Evolutionary conservation across 2,329 filamentous ascomycete species (phyloP).

Genomic region (Cryphonectria carpinicola): DNA sequence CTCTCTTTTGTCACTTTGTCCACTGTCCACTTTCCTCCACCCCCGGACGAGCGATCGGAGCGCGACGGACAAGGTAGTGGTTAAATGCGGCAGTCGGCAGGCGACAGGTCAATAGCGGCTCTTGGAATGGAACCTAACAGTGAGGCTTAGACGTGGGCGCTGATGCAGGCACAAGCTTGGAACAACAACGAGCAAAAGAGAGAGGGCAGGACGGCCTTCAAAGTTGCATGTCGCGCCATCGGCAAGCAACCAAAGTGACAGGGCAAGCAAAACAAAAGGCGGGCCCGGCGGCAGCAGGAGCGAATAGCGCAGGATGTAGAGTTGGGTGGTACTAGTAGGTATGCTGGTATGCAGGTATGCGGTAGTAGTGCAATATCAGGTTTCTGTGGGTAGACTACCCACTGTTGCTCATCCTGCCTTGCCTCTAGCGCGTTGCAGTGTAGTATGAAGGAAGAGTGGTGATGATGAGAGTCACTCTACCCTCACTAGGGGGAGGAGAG

Average conservation of each 20-base stretch:
- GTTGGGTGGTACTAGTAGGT: neutral
- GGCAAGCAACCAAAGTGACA: neutral
- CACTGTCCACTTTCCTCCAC: neutral
- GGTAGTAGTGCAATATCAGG: slow-evolving; percentile 2
- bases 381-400: slow-evolving; percentile 9
- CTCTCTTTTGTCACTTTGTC: slow-evolving; percentile 17
- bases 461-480: neutral
- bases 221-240: slow-evolving; percentile 6
- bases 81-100: slow-evolving; percentile 2
- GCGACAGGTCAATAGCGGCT: slow-evolving; percentile 13
- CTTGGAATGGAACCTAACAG: slow-evolving; percentile 12
- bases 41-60: slow-evolving; percentile 9
- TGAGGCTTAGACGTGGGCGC: slow-evolving; percentile 28
- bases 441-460: neutral
- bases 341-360: neutral
- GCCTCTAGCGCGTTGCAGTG: slow-evolving; percentile 2
- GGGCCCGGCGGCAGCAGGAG: slow-evolving; percentile 9
- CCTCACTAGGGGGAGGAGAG: neutral
- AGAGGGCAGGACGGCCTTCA: neutral
- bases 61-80: slow-evolving; percentile 8
- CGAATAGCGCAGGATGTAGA: slow-evolving; percentile 12
- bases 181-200: neutral
- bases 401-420: slow-evolving; percentile 5
- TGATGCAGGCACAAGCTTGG: slow-evolving; percentile 11
- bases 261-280: neutral